Evolutionary conservation across 176 grass and related monocot genomes (phyloP), one percentile per base, ranked within the genome.

Genomic region (Neostapfia colusana): DNA sequence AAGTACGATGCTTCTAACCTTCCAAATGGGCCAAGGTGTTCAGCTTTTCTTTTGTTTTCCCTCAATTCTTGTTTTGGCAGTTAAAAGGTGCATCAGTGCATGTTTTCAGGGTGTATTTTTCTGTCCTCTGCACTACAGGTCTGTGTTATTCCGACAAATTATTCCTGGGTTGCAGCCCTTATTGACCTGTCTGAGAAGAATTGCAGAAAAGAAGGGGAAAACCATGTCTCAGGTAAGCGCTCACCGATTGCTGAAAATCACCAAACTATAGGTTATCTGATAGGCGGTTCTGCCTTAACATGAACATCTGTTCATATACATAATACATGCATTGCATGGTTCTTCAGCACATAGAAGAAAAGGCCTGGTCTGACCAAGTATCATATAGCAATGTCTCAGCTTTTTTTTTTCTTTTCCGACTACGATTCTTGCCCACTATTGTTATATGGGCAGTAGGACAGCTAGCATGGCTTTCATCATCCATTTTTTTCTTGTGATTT

Each of bases 81-180:
- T 43, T 69, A 24, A 71, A 44, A 24, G 11, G 21, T 37, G 39
- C 14, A 55, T 61, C 20, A 11, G 21, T 37, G 39, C 14, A 55
- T 61, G 27, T 23, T 76, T 20, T 31, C 44, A 50, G 26, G 35
- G 1, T 68, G 40, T 35, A 21, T 75, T 70, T 24, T 4, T 65
- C 73, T 81, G 37, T 57, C 41, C 8, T 74, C 63, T 48, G 7
- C 82, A 75, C 57, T 63, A 9, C 87, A 99, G 95, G 74, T 82
- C 72, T 39, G 73, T 99, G 51, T 80, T 99, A 57, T 95, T 99
- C 78, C 85, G 89, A 20, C 95, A 99, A 82, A 90, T 99, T 84
- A 87, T 99, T 60, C 95, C 95, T 77, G 89, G 91, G 26, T 40
- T 99, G 45, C 83, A 83, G n/a, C 65, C 89, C 78, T 72, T 95